A percentile compares a stretch with the other conserved stretches of the same genome.
Evolutionary conservation across 805 yeast species (phyloP).

Genomic region (Teunomyces kruisii): DNA sequence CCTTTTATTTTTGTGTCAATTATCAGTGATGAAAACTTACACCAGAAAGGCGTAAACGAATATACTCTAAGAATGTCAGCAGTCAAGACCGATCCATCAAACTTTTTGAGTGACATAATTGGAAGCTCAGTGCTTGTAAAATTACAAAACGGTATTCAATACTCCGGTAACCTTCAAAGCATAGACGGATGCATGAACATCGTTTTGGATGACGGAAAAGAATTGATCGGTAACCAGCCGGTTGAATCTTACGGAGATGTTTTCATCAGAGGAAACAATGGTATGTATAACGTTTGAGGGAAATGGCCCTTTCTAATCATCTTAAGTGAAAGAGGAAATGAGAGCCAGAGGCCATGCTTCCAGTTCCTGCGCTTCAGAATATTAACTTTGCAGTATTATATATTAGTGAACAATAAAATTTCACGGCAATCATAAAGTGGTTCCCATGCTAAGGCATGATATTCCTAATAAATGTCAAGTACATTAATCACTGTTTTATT

Average conservation of each 20-base stretch:
- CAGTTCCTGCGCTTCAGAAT: conserved; percentile 4
- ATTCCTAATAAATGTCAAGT: not conserved
- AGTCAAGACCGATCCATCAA: conserved; percentile 60
- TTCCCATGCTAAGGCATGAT: not conserved
- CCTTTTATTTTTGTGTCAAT: not conserved
- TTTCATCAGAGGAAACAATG: conserved; percentile 84
- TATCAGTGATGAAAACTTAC: not conserved
- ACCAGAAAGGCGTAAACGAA: not conserved
- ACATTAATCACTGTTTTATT: not conserved
- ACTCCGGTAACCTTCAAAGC: conserved; percentile 66
- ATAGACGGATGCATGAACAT: conserved; percentile 98
- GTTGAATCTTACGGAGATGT: conserved; percentile 67
- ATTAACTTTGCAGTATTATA: conserved; percentile 36
- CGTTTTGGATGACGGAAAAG: conserved; percentile 76
- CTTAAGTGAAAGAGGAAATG: not conserved
- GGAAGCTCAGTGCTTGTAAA: conserved; percentile 82
- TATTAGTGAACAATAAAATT: conserved; percentile 35
- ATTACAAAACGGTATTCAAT: conserved; percentile 83
- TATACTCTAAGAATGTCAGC: conserved; percentile 7
- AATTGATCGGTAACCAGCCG: conserved; percentile 51
- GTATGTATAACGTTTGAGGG: conserved; percentile 40
- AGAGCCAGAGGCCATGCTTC: not conserved
- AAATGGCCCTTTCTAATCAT: not conserved
- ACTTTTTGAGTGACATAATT: conserved; percentile 73
- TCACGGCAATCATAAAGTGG: not conserved